Evolutionary conservation across 495 filamentous ascomycete genomes (phyloP), one percentile per base, ranked within the genome.

Genomic region (Jackrogersella multiformis): DNA sequence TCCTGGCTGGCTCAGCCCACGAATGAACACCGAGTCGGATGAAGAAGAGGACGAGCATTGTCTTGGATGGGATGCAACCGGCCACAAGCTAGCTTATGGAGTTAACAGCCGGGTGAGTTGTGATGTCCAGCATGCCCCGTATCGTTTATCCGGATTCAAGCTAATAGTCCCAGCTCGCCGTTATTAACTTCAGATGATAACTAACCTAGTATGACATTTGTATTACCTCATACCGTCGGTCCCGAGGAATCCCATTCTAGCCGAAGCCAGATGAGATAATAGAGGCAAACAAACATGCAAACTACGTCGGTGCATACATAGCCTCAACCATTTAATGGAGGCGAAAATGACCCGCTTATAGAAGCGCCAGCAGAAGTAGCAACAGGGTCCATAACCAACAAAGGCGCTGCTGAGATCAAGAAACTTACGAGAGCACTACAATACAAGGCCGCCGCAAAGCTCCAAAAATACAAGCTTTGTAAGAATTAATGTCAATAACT

Each of bases 61-160:
- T 59, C 72, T 94, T 16, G 84, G 85, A 45, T 96, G 92, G 92
- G 90, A 94, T 77, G 81, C 84, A 0, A 86, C 92, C 73, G 90
- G 91, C 1, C 87, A 89, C 67, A 88, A 86, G 71, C 81, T 96
- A 58, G 90, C 89, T 1, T 91, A 89, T 72, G 89, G 90, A 15
- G 82, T 88, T 21, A 87, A 87, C 58, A 88, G 85, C 64, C 81
- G 87, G 79, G 92, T 93, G 82, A 68, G 87, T 69, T 16, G 35
- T 63, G 4, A 3, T 20, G 15, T n/a, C 44, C 12, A 4, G 7
- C 45, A 15, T 39, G 20, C 3, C 30, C 16, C 2, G 3, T 13
- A 26, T 26, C 12, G 12, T 35, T 52, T 36, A n/a, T 64, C 7
- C 16, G 28, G 23, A 20, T 16, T 13, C 2, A 45, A 41, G 20